Evolutionary conservation across 1,284 basidiomycete genomes (phyloP).

Genomic region (Schizopora paradoxa): DNA sequence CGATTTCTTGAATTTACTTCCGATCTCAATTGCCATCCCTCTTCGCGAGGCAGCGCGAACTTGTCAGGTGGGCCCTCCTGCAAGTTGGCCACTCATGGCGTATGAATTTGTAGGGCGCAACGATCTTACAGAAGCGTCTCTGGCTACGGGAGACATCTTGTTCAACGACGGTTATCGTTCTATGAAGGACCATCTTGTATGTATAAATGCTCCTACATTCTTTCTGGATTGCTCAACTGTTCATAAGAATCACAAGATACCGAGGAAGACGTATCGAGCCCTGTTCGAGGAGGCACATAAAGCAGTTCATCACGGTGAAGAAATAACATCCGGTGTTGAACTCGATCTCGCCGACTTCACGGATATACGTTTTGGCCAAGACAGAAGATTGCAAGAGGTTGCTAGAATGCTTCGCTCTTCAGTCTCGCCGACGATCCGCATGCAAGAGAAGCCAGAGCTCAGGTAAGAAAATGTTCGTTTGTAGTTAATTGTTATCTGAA

Average conservation of each 20-base stretch:
- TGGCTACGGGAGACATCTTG: slow-evolving; percentile 36
- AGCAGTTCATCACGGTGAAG: slow-evolving; percentile 48
- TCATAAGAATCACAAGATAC: slow-evolving; percentile 38
- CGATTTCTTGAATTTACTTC: slow-evolving; percentile 48
- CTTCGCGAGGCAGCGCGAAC: slow-evolving; percentile 78
- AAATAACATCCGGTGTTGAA: slow-evolving; percentile 62
- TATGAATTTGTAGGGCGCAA: slow-evolving; percentile 76
- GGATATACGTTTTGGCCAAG: slow-evolving; percentile 80
- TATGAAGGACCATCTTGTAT: slow-evolving; percentile 55
- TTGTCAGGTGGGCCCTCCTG: slow-evolving; percentile 73
- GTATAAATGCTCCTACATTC: slow-evolving; percentile 21
- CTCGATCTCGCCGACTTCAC: slow-evolving; percentile 68
- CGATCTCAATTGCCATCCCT: slow-evolving; percentile 74
- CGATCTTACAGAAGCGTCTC: slow-evolving; percentile 67
- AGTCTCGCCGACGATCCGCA: slow-evolving; percentile 56
- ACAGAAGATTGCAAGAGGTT: slow-evolving; percentile 82
- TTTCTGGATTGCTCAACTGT: slow-evolving; percentile 7
- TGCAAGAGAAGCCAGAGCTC: slow-evolving; percentile 65
- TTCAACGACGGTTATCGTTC: slow-evolving; percentile 49
- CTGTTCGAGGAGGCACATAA: slow-evolving; percentile 46
- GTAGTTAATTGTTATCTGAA: slow-evolving; percentile 4
- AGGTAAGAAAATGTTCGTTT: slow-evolving; percentile 42
- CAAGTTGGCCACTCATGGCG: slow-evolving; percentile 63
- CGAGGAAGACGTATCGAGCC: slow-evolving; percentile 45
- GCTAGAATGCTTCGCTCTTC: slow-evolving; percentile 84